These are phyloP conservation scores for Pleurotus ostreatus DNA, from an alignment of 768 basidiomycete genomes.

Conservation along the genomic window DNA sequence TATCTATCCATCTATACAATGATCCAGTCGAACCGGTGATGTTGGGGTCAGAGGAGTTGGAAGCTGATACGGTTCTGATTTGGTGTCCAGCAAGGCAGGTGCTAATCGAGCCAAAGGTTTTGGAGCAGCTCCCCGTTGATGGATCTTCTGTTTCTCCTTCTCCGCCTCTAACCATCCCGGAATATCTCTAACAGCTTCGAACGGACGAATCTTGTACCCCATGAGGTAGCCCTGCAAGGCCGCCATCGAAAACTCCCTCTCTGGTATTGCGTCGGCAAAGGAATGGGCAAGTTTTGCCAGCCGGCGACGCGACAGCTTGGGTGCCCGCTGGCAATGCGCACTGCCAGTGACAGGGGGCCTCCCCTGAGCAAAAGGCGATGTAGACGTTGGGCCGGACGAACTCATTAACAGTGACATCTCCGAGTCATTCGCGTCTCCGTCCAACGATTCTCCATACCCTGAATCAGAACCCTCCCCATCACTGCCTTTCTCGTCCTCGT, in stretches of 20 bases:
- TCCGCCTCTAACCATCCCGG: constrained; percentile 43
- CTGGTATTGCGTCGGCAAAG: constrained; percentile 44
- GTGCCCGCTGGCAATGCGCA: constrained; percentile 25
- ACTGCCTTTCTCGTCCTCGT: constrained; percentile 12
- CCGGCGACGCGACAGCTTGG: constrained; percentile 27
- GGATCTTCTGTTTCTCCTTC: constrained; percentile 9
- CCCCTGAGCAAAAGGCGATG: constrained; percentile 3
- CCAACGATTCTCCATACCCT: constrained; percentile 10
- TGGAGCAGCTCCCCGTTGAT: neutral
- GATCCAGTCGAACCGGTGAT: neutral
- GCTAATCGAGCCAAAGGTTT: neutral
- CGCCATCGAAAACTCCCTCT: constrained; percentile 33
- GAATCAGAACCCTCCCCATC: constrained; percentile 9
- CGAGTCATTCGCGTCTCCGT: constrained; percentile 10
- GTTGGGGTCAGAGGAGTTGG: constrained; percentile 1
- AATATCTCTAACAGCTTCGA: constrained; percentile 37
- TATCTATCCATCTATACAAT: neutral
- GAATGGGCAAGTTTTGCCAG: constrained; percentile 37
- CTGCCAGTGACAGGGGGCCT: constrained; percentile 15
- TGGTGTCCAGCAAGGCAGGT: neutral
- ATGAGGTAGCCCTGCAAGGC: constrained; percentile 47
- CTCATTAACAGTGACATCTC: constrained; percentile 12
- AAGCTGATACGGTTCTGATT: neutral
- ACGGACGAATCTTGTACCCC: constrained; percentile 53
- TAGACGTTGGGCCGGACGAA: constrained; percentile 8